Conservation (phyloP, 257 asterid genomes). For the Eustoma russellianum region DNA sequence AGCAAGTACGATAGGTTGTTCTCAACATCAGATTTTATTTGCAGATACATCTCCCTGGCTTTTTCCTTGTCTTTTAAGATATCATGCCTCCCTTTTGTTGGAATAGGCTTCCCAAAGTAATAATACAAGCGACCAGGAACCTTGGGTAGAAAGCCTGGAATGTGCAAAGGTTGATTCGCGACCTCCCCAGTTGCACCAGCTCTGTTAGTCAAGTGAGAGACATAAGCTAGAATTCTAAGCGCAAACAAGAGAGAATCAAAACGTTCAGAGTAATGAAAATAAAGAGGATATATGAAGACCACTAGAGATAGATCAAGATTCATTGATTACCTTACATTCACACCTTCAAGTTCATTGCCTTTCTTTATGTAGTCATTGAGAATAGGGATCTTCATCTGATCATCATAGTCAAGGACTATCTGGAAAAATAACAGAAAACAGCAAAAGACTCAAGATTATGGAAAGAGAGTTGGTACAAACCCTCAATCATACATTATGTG, state of each 20-base stretch:
- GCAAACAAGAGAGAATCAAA: too few relatives aligned
- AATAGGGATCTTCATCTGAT: constrained; percentile 58
- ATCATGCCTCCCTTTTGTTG: constrained; percentile 55
- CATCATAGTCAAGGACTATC: constrained; percentile 81
- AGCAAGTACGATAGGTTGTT: constrained; percentile 49
- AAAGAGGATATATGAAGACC: background rate
- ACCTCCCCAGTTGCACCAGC: constrained; percentile 59
- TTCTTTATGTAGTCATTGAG: constrained; percentile 39
- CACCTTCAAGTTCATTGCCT: constrained; percentile 21
- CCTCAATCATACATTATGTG: too few relatives aligned
- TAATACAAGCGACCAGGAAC: constrained; percentile 87
- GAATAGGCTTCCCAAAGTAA: constrained; percentile 77
- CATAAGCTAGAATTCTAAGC: background rate
- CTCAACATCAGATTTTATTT: constrained; percentile 59
- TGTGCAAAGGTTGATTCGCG: constrained; percentile 40
- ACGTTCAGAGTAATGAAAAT: background rate
- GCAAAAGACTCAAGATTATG: too few relatives aligned
- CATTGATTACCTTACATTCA: constrained; percentile 44
- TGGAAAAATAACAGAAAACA: constrained; percentile 15
- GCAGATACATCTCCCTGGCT: constrained; percentile 56
- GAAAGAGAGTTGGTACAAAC: too few relatives aligned
- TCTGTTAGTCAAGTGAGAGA: constrained; percentile 18
- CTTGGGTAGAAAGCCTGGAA: constrained; percentile 75
- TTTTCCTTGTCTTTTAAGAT: constrained; percentile 51
- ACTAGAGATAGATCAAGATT: background rate